Base-by-base conservation (phyloP, 164 flowering plant species). In the Aristolochia contorta region DNA sequence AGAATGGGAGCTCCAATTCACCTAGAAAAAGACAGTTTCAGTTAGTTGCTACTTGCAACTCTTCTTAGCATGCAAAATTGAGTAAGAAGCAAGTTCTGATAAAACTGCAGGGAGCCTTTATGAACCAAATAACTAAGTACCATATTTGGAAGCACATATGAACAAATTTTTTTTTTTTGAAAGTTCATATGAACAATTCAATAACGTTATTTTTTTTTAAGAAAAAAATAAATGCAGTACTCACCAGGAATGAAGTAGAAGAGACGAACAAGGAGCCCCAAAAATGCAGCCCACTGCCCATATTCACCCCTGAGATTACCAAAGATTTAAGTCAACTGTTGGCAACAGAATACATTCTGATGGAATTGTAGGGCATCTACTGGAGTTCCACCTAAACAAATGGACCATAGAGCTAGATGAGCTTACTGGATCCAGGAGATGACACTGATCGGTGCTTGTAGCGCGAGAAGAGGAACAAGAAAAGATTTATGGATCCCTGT, bases 241-340 rank as follows among this genome's bases (percentile, higher is more conserved):
- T 4, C 67, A 86, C 97, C 96, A 50, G 98, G 96, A 54, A 89
- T 72, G 57, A 57, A 74, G 80, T 79, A 89, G 80, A 86, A 91
- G 46, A 91, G 86, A 19, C 89, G 88, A 52, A 85, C 84, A 56
- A 84, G 81, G 71, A 91, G 90, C 18, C 83, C 89, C 72, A 89
- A 67, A 67, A 91, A 89, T 59, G 92, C 90, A 58, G 80, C 57
- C 98, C 98, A 89, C 58, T 75, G 41, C 54, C 98, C 98, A 81
- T 86, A 89, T 54, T 89, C 87, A 50, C 95, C 85, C 83, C 97
- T 91, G 78, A 62, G 65, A 72, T 55, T 43, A 55, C 46, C 16
- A 12, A 19, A 7, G 45, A 16, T 5, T 14, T 9, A 56, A 56
- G 16, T 32, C 2, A 56, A 56, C 24, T 1, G 12, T 56, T 56